These are phyloP conservation scores for Cercospora sesami DNA, from an alignment of 2,329 filamentous ascomycete genomes.

Conservation along the genomic window DNA sequence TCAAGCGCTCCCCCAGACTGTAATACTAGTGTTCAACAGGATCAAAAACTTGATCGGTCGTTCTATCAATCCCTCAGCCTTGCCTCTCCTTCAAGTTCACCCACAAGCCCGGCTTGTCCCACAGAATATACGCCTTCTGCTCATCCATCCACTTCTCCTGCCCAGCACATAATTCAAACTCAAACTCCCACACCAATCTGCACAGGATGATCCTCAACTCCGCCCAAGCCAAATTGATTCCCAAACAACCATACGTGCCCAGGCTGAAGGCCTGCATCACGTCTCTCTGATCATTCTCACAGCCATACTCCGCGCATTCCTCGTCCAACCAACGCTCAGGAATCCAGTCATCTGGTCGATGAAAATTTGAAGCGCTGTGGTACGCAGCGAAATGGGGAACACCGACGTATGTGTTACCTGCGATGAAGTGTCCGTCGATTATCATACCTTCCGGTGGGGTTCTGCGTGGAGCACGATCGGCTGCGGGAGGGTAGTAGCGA, in stretches of 20 bases:
- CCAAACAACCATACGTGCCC: neutral
- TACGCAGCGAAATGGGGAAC: neutral
- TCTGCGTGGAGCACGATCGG: neutral
- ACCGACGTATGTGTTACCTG: neutral
- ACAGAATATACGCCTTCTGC: neutral
- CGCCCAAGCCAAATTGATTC: neutral
- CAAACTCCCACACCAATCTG: neutral
- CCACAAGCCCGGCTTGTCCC: constrained; percentile 41
- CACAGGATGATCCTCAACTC: neutral
- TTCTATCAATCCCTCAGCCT: neutral
- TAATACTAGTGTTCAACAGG: no score
- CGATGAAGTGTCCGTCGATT: neutral
- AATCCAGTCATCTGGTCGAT: neutral
- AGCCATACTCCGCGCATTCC: neutral
- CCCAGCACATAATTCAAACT: neutral
- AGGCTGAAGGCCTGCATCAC: neutral
- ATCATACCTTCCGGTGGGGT: neutral
- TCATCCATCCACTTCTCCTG: neutral
- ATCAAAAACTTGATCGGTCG: no score
- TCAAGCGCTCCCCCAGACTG: no score
- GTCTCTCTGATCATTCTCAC: neutral
- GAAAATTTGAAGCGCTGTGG: neutral
- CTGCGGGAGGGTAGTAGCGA: neutral
- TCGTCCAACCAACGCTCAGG: neutral
- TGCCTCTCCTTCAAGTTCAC: neutral